Conservation (phyloP, 352 stramenopile species). For the Phytophthora lateralis region DNA sequence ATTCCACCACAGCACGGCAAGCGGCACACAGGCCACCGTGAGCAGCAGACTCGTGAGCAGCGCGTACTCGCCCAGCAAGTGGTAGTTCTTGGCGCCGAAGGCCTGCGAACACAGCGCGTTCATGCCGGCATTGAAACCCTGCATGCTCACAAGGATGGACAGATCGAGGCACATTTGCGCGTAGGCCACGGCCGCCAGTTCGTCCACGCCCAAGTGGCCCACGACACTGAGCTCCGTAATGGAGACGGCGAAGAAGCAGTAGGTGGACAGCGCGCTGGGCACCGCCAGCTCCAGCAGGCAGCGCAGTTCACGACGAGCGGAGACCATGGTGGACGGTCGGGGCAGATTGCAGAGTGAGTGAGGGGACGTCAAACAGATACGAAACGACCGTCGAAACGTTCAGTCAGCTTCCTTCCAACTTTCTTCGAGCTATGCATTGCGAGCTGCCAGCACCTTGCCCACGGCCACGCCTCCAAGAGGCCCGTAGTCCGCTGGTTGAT, state of each 20-base stretch:
- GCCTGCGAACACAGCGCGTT: constrained; percentile 86
- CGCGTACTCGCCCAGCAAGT: constrained; percentile 69
- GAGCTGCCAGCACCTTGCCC: no score
- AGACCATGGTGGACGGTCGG: constrained; percentile 31
- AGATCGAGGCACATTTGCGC: constrained; percentile 83
- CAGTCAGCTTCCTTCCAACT: neutral
- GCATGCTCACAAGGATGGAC: constrained; percentile 79
- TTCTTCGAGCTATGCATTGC: no score
- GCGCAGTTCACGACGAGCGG: constrained; percentile 37
- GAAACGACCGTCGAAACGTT: constrained; percentile 4
- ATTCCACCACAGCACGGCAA: constrained; percentile 81
- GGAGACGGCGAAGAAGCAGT: constrained; percentile 83
- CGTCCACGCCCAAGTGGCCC: constrained; percentile 76
- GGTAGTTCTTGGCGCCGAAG: constrained; percentile 84
- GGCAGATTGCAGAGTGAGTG: constrained; percentile 2
- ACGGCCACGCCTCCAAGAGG: no score
- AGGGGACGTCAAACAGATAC: constrained; percentile 17
- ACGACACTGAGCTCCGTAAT: constrained; percentile 85
- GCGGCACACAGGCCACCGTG: constrained; percentile 65
- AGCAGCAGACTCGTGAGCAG: constrained; percentile 65
- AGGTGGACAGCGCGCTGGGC: constrained; percentile 63
- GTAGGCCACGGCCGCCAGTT: constrained; percentile 81
- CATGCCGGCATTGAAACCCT: constrained; percentile 80
- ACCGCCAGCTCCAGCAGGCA: constrained; percentile 62
- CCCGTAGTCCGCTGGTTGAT: no score